A percentile compares a stretch with the other conserved stretches of the same genome.
These are phyloP conservation scores for Penicillium robsamsonii DNA, from an alignment of 495 filamentous ascomycete species.

Conservation along the genomic window DNA sequence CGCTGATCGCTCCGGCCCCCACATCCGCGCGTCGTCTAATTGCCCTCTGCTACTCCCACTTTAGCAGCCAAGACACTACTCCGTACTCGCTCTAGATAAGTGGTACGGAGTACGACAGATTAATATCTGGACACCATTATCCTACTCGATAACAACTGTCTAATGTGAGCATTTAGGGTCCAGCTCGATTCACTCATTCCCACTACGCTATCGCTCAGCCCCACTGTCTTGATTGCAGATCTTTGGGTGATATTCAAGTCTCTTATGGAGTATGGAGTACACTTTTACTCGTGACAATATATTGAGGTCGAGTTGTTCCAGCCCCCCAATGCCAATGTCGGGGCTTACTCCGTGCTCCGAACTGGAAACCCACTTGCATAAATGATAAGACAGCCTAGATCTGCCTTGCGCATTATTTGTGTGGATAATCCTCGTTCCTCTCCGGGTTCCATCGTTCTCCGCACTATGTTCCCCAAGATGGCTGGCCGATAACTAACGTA, in stretches of 20 bases:
- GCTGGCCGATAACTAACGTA: background rate
- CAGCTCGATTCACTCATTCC: background rate
- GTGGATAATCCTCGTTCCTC: background rate
- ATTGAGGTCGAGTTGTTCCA: background rate
- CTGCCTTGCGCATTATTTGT: background rate
- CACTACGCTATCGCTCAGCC: background rate
- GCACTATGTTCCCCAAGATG: background rate
- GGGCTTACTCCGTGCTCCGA: no score
- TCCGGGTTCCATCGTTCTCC: background rate
- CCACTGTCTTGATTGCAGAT: background rate
- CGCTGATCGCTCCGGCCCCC: conserved; percentile 14
- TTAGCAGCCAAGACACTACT: conserved; percentile 2
- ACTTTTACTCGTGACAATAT: no score
- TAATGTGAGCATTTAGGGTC: background rate
- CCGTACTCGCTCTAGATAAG: conserved; percentile 3
- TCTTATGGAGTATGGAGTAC: background rate
- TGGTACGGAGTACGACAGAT: background rate
- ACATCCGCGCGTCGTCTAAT: conserved; percentile 28
- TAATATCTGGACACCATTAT: background rate
- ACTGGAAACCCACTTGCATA: background rate
- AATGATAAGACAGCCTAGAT: background rate
- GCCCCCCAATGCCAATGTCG: background rate
- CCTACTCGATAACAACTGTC: background rate
- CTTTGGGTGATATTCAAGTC: background rate
- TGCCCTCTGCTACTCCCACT: background rate